Base-by-base conservation (phyloP, 1,139 yeast species). In the Yamadazyma dendronema region DNA sequence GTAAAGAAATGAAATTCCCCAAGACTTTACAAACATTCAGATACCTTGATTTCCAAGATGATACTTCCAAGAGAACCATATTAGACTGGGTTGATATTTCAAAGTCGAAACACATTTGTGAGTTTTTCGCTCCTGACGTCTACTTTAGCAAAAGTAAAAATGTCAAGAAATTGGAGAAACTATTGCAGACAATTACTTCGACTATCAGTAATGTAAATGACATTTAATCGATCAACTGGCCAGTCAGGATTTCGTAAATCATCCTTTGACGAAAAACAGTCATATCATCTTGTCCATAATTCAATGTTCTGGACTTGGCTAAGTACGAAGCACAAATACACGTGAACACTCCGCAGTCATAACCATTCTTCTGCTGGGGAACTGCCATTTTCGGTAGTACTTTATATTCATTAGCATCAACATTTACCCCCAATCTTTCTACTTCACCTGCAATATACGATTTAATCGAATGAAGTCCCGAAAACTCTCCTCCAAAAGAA, bases 311-410 rank as follows among this genome's bases (percentile, higher is more conserved):
- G 9, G 64, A 63, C 38, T 77, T 57, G 13, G 87, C 67, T 31
- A 86, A 52, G 34, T 74, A 81, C 37, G 79, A 75, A 1, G 88
- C 87, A 41, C 84, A 84, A 39, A 88, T 77, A 58, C 97, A 85
- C 7, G 95, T 78, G 54, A 90, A 92, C 1, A 92, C 95, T 1
- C 99, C 99, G 63, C 99, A 94, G 57, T 94, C 99, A 48, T 60
- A 86, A 0, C 97, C 97, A 56, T 94, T 94, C 23, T 73, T 67
- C 57, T 94, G 99, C 49, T 83, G 88, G 0, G 98, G 98, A 26
- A 90, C 77, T 17, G 70, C 65, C 26, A 67, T 59, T 37, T 54
- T 63, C 2, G 64, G 65, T 28, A 52, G 47, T 30, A 61, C 56
- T 41, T 55, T 52, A 46, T 73, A 69, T 17, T 56, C 42, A 30